Evolutionary conservation across 2,329 filamentous ascomycete species (phyloP).

Genomic region (Pseudogymnoascus sp.): DNA sequence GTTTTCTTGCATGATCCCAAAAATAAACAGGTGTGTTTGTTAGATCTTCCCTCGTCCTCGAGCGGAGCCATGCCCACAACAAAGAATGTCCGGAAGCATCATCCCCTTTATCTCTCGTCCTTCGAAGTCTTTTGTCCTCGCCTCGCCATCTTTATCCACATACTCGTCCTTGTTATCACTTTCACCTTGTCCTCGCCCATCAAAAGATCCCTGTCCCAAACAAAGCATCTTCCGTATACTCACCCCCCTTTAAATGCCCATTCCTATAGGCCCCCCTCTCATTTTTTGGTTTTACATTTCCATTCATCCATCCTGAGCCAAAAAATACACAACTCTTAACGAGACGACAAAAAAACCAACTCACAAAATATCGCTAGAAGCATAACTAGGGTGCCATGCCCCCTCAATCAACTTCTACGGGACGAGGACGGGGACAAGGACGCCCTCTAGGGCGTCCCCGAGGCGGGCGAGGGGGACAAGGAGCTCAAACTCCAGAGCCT

Average conservation of each 20-base stretch:
- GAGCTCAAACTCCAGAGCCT: background rate
- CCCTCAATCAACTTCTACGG: background rate
- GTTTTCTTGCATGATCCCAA: background rate
- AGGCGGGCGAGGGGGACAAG: background rate
- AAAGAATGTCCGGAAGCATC: constrained; percentile 6
- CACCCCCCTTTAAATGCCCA: background rate
- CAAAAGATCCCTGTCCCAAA: background rate
- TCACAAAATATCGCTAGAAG: background rate
- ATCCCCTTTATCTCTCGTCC: background rate
- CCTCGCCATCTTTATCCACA: background rate
- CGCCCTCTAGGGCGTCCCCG: too few relatives aligned
- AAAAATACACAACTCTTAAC: background rate
- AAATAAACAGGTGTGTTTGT: background rate
- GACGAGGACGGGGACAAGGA: too few relatives aligned
- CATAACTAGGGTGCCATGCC: background rate
- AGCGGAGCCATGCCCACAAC: background rate
- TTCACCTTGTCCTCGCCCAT: too few relatives aligned
- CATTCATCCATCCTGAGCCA: background rate
- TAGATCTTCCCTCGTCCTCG: background rate
- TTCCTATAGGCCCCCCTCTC: background rate
- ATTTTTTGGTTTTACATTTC: background rate
- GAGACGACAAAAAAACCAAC: background rate
- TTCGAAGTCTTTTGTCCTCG: background rate
- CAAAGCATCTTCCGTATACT: background rate
- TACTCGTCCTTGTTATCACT: background rate